phyloP scores from a whole-genome alignment of 2,329 filamentous ascomycete genomes.

The Pseudomassariella vexata region DNA sequence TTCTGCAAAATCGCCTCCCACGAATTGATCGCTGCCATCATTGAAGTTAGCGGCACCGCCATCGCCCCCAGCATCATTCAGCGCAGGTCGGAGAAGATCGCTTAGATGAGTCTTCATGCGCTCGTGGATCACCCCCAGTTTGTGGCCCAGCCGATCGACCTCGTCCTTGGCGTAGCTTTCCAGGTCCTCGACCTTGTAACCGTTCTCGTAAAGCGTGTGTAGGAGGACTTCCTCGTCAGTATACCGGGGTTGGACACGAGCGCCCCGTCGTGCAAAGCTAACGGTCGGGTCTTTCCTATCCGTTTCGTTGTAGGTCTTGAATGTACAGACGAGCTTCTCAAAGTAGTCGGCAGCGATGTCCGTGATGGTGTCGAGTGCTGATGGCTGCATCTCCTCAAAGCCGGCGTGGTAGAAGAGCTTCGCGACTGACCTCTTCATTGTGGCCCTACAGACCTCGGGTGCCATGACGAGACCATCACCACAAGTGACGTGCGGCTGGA shows the following conservation, averaged over 20 bases:
- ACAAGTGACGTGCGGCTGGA: slow-evolving; percentile 82
- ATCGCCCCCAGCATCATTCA: slow-evolving; percentile 74
- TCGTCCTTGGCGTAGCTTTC: slow-evolving; percentile 91
- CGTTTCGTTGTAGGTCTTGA: slow-evolving; percentile 77
- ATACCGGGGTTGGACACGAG: slow-evolving; percentile 57
- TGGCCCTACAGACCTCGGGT: slow-evolving; percentile 72
- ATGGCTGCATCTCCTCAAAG: slow-evolving; percentile 95
- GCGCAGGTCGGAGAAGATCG: slow-evolving; percentile 86
- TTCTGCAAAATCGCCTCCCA: slow-evolving; percentile 94
- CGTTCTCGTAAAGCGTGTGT: slow-evolving; percentile 79
- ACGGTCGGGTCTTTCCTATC: slow-evolving; percentile 62
- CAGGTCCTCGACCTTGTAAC: slow-evolving; percentile 72
- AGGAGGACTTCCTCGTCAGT: slow-evolving; percentile 80
- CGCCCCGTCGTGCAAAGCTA: slow-evolving; percentile 31
- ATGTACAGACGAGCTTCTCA: slow-evolving; percentile 70
- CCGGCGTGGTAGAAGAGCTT: slow-evolving; percentile 95
- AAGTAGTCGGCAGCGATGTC: slow-evolving; percentile 90
- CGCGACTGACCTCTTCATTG: slow-evolving; percentile 82
- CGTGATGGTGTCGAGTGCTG: slow-evolving; percentile 83
- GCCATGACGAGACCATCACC: slow-evolving; percentile 87
- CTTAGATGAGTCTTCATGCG: slow-evolving; percentile 89
- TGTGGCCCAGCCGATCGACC: slow-evolving; percentile 76
- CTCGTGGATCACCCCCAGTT: slow-evolving; percentile 81
- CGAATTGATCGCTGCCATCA: slow-evolving; percentile 94
- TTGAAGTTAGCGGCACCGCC: slow-evolving; percentile 81